Evolutionary conservation across 2,329 filamentous ascomycete genomes (phyloP).

Genomic region (Myriosclerotinia duriaeana): DNA sequence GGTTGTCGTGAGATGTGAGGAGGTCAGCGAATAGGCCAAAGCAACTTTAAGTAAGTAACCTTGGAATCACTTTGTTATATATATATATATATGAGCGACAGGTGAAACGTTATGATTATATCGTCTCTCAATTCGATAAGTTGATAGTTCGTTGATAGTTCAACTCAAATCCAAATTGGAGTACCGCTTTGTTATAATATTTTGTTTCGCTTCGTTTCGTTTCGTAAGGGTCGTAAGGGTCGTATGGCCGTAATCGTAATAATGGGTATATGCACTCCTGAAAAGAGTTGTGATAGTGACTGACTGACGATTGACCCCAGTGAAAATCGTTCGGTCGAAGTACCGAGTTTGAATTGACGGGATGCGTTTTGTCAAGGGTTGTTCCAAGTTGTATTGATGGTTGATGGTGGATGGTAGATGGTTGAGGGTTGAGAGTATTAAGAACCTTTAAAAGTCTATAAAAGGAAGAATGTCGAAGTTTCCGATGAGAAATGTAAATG

Average conservation of each 20-base stretch:
- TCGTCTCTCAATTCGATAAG: conserved; percentile 3
- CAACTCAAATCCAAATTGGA: conserved; percentile 10
- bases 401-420: no score
- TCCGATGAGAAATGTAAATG: conserved; percentile 13
- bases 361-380: conserved; percentile 10
- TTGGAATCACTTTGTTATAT: conserved; percentile 2
- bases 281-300: conserved; percentile 4
- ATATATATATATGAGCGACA: conserved; percentile 19
- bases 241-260: conserved; percentile 6
- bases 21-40: conserved; percentile 17
- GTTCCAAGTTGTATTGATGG: not conserved
- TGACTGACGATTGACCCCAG: conserved; percentile 13
- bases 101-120: conserved; percentile 12
- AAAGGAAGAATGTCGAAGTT: conserved; percentile 21
- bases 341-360: conserved; percentile 2
- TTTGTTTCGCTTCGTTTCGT: conserved; percentile 11
- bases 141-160: conserved; percentile 12
- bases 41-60: no score
- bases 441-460: conserved; percentile 16
- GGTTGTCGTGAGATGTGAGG: conserved; percentile 16
- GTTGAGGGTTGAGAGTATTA: not conserved
- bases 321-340: conserved; percentile 15
- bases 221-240: conserved; percentile 5
- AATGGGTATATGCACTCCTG: not conserved
- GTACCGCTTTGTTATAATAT: conserved; percentile 1